Evolutionary conservation across 441 rosid species (phyloP), one percentile per base, ranked within the genome.

Genomic region (Mallotus repandus): DNA sequence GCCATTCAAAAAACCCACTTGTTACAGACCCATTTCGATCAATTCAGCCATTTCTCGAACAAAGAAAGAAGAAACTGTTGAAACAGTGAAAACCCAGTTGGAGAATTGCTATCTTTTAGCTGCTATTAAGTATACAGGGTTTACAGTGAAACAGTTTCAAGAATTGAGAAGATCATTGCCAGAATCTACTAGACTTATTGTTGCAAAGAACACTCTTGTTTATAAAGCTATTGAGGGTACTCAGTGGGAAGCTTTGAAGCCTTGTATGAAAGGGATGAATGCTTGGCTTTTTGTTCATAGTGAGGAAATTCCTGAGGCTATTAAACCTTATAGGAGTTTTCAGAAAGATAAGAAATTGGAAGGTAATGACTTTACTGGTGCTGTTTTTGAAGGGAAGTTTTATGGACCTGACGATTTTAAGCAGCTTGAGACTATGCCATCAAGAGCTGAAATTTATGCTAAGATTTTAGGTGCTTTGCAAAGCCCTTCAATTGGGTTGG

Each of bases 191-290:
- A 91, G 81, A 77, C 88, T 95, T 10, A 2, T 94, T 4, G 94
- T 94, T 9, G 99, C 99, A 14, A 91, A 94, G 71, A 94, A 94
- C 86, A 91, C 93, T 21, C 63, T 95, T 38, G 99, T 95, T 52
- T 75, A 74, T 69, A 95, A 95, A 63, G 99, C 99, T 59, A 83
- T 95, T 48, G 97, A 92, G 71, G 98, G 97, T n/a, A 92, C 99
- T 29, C 82, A 78, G 11, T 95, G 93, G 93, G 94, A 88, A 68
- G 91, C 85, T 57, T 80, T 95, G 43, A 86, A 88, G 80, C 98
- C 98, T 6, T 95, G 98, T 72, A 95, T 95, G 99, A 92, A 79
- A 67, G 98, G 99, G 10, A 95, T 95, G 99, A 92, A 95, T 60
- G 98, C 87, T 43, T 95, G 97, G 96, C 88, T 92, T 46, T 95